Percentiles rank a stretch among this genome's conserved stretches.
These are phyloP conservation scores for Leccinum rimulosum DNA, from an alignment of 768 basidiomycete genomes.

Conservation along the genomic window DNA sequence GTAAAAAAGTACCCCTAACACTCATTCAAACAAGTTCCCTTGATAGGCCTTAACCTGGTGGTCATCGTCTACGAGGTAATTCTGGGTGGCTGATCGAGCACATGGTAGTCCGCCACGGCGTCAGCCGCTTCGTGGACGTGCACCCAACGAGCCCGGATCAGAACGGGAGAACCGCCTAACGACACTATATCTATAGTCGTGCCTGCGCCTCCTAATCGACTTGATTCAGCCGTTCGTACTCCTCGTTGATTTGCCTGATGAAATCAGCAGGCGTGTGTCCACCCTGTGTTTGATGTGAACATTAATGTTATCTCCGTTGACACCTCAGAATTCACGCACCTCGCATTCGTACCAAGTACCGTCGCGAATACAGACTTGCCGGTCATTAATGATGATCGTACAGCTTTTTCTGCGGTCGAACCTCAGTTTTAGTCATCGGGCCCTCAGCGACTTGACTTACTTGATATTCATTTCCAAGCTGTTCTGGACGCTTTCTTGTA, in stretches of 20 bases:
- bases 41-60: slow-evolving; percentile 83
- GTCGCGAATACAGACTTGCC: slow-evolving; percentile 72
- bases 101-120: slow-evolving; percentile 13
- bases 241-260: slow-evolving; percentile 70
- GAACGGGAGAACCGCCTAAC: slow-evolving; percentile 5
- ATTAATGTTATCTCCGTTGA: slow-evolving; percentile 21
- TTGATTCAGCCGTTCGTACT: slow-evolving; percentile 63
- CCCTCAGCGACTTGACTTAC: slow-evolving; percentile 39
- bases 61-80: slow-evolving; percentile 86
- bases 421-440: slow-evolving; percentile 8
- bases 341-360: slow-evolving; percentile 77
- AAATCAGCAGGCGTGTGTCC: slow-evolving; percentile 78
- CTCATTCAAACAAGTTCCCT: slow-evolving; percentile 64
- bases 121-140: slow-evolving; percentile 11
- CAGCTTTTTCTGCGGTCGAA: slow-evolving; percentile 67
- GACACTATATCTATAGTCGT: slow-evolving; percentile 7
- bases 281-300: slow-evolving; percentile 43
- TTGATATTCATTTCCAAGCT: slow-evolving; percentile 49
- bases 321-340: slow-evolving; percentile 40
- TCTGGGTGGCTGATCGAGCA: slow-evolving; percentile 47
- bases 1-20: slow-evolving; percentile 6
- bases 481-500: slow-evolving; percentile 55
- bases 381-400: slow-evolving; percentile 74
- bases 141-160: slow-evolving; percentile 11
- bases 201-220: slow-evolving; percentile 21